A percentile compares a stretch with the other conserved stretches of the same genome.
These are phyloP conservation scores for Oryza punctata DNA, from an alignment of 176 grass and related monocot genomes.

Conservation along the genomic window DNA sequence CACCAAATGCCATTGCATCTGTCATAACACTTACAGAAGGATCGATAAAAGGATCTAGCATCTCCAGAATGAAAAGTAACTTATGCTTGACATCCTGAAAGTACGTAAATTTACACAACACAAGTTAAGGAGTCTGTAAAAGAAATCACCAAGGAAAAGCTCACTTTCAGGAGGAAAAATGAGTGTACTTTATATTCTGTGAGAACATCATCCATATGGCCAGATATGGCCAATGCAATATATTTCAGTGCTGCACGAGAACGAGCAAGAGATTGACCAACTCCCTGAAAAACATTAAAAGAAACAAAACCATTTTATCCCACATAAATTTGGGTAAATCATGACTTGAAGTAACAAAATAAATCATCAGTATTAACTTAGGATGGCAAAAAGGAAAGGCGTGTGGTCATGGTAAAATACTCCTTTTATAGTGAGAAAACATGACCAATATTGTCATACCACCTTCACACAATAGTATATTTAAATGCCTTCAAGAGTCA, in stretches of 20 bases:
- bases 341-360: slow-evolving; percentile 13
- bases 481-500: slow-evolving; percentile 29
- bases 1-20: slow-evolving; percentile 62
- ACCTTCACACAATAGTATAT: slow-evolving; percentile 10
- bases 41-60: slow-evolving; percentile 85
- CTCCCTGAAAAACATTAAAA: slow-evolving; percentile 56
- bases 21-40: slow-evolving; percentile 61
- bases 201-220: slow-evolving; percentile 88
- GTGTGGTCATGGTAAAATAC: slow-evolving; percentile 17
- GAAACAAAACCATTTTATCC: slow-evolving; percentile 7
- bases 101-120: slow-evolving; percentile 34
- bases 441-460: slow-evolving; percentile 7
- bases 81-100: slow-evolving; percentile 87
- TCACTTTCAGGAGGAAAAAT: slow-evolving; percentile 34
- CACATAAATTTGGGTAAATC: slow-evolving; percentile 28
- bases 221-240: slow-evolving; percentile 84
- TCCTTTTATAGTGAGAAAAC: background rate
- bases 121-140: slow-evolving; percentile 43
- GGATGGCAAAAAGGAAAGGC: background rate
- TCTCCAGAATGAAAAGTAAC: slow-evolving; percentile 92
- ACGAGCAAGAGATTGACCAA: slow-evolving; percentile 57
- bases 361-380: background rate
- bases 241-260: slow-evolving; percentile 86
- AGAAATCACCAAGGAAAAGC: slow-evolving; percentile 23
- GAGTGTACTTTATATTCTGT: slow-evolving; percentile 74